Evolutionary conservation across 2,329 filamentous ascomycete species (phyloP).

Genomic region (Thielaviopsis ethacetica): DNA sequence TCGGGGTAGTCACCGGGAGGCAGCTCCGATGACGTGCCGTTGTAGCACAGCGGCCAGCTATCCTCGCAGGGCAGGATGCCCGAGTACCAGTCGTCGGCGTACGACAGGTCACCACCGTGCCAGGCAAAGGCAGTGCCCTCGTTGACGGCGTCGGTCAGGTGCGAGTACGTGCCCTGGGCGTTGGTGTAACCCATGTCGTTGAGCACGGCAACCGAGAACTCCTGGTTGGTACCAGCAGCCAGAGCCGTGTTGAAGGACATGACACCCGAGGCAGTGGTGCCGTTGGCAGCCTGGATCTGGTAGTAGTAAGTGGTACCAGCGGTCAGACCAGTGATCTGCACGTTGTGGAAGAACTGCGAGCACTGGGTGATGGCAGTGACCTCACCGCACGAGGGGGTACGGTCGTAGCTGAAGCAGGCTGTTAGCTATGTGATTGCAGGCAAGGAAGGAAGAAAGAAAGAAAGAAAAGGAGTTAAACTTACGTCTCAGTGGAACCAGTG

Average conservation of each 20-base stretch:
- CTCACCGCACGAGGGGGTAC: constrained; percentile 32
- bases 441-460: background rate
- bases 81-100: constrained; percentile 34
- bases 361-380: constrained; percentile 28
- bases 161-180: constrained; percentile 28
- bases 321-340: constrained; percentile 25
- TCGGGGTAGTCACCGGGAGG: constrained; percentile 23
- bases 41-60: constrained; percentile 35
- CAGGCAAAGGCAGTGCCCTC: constrained; percentile 33
- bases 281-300: constrained; percentile 30
- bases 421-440: background rate
- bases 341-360: constrained; percentile 35
- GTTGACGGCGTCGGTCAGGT: constrained; percentile 24
- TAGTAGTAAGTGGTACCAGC: constrained; percentile 34
- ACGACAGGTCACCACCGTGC: constrained; percentile 35
- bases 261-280: constrained; percentile 29
- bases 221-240: constrained; percentile 23
- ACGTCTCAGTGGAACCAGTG: constrained; percentile 25
- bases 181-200: constrained; percentile 40
- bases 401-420: constrained; percentile 24
- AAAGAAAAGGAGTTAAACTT: constrained; percentile 12
- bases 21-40: constrained; percentile 26
- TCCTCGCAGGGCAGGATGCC: constrained; percentile 32
- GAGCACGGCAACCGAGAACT: constrained; percentile 29
- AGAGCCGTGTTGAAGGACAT: constrained; percentile 30